Conservation (phyloP, 495 filamentous ascomycete genomes). For the Aspergillus nanangensis region DNA sequence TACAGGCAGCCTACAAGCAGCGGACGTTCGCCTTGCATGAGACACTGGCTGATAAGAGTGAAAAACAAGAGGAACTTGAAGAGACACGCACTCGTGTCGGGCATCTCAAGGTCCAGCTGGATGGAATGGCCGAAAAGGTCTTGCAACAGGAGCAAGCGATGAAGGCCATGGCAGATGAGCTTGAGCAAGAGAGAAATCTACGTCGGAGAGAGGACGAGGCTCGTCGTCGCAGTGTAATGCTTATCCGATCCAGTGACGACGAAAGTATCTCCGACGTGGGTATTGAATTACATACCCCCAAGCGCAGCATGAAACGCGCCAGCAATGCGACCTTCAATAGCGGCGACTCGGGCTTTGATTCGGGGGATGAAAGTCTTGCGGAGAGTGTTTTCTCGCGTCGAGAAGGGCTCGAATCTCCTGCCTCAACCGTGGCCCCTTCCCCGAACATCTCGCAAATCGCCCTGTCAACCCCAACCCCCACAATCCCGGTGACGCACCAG, state of each 20-base stretch:
- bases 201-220: constrained; percentile 52
- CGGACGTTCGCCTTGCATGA: constrained; percentile 57
- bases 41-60: constrained; percentile 56
- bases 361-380: constrained; percentile 50
- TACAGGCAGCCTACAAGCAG: constrained; percentile 69
- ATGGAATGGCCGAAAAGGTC: constrained; percentile 68
- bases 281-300: constrained; percentile 46
- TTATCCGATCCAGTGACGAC: constrained; percentile 28
- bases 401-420: constrained; percentile 45
- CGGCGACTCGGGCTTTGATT: constrained; percentile 48
- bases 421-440: constrained; percentile 44
- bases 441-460: constrained; percentile 35
- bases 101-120: constrained; percentile 69
- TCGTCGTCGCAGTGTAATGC: constrained; percentile 34
- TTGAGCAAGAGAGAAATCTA: constrained; percentile 54
- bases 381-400: constrained; percentile 63
- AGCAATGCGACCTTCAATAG: constrained; percentile 49
- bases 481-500: constrained; percentile 12
- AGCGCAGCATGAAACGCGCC: constrained; percentile 44
- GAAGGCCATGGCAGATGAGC: constrained; percentile 57
- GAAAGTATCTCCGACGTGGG: constrained; percentile 48
- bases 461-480: constrained; percentile 22
- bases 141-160: constrained; percentile 61
- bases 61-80: constrained; percentile 66
- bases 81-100: constrained; percentile 64